phyloP scores from a whole-genome alignment of 1,284 basidiomycete species.

The Ustilago esculenta region DNA sequence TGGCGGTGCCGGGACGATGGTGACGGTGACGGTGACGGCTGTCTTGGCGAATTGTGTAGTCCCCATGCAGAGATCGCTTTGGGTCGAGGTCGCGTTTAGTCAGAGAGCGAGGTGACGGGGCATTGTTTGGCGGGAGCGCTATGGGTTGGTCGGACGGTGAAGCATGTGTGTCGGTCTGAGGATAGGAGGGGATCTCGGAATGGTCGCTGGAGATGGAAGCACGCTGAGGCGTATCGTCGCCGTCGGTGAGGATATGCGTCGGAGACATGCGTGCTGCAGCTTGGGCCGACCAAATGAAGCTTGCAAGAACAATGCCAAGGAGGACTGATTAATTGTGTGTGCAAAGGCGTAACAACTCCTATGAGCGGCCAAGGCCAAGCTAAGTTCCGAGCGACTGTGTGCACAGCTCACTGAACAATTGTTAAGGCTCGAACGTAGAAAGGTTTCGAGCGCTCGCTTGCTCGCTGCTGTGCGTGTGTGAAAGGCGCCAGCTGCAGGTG shows the following conservation, averaged over 20 bases:
- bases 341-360: neutral
- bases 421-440: no score
- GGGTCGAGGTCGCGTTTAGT: slow-evolving; percentile 6
- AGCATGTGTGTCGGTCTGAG: slow-evolving; percentile 10
- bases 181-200: slow-evolving; percentile 39
- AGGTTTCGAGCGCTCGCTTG: no score
- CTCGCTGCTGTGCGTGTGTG: no score
- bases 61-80: neutral
- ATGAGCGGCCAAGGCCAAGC: neutral
- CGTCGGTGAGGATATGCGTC: slow-evolving; percentile 16
- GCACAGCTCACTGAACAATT: no score
- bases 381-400: no score
- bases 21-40: slow-evolving; percentile 2
- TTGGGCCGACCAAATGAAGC: slow-evolving; percentile 8
- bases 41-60: slow-evolving; percentile 1
- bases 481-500: neutral
- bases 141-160: slow-evolving; percentile 11
- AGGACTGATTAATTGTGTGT: no score
- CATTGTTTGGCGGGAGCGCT: slow-evolving; percentile 5
- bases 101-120: slow-evolving; percentile 1
- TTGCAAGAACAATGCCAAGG: no score
- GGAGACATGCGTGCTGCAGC: slow-evolving; percentile 18
- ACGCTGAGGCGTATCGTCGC: slow-evolving; percentile 10
- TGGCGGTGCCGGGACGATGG: slow-evolving; percentile 20
- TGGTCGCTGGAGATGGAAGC: slow-evolving; percentile 30